phyloP scores from a whole-genome alignment of 176 grass and related monocot genomes.

The Carex littledalei region DNA sequence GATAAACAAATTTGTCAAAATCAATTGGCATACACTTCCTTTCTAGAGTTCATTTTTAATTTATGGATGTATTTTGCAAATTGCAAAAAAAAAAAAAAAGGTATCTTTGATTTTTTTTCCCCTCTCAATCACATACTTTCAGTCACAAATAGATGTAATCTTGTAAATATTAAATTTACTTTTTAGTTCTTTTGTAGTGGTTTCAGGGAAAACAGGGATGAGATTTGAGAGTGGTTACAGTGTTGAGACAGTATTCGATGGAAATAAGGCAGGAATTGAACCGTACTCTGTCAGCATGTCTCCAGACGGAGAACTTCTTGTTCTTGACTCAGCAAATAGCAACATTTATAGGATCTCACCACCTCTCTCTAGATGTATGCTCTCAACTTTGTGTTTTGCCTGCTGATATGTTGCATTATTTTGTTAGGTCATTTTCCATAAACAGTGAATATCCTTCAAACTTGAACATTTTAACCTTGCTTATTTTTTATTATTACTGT shows the following conservation, averaged over 20 bases:
- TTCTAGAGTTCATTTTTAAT: not conserved
- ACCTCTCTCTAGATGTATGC: slow-evolving; percentile 83
- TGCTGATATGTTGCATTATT: not conserved
- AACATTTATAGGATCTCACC: slow-evolving; percentile 83
- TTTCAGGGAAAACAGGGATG: slow-evolving; percentile 56
- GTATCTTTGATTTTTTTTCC: not conserved
- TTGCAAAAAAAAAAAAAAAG: not conserved
- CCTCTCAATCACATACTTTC: not conserved
- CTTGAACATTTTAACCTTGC: not conserved
- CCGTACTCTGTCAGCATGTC: slow-evolving; percentile 74
- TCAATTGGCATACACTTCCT: not conserved
- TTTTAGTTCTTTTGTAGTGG: slow-evolving; percentile 39
- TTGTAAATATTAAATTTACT: not conserved
- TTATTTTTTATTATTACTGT: not conserved
- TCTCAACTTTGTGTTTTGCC: slow-evolving; percentile 15
- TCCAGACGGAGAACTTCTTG: slow-evolving; percentile 73
- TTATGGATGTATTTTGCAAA: not conserved
- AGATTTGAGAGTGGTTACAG: slow-evolving; percentile 96
- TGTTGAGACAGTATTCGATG: slow-evolving; percentile 95
- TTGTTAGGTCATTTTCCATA: not conserved
- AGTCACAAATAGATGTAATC: not conserved
- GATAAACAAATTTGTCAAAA: not conserved
- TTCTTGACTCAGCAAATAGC: slow-evolving; percentile 93
- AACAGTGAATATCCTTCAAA: not conserved
- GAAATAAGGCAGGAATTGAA: slow-evolving; percentile 95